Evolutionary conservation across 2,329 filamentous ascomycete species (phyloP).

Genomic region (Aspergillus sp.): DNA sequence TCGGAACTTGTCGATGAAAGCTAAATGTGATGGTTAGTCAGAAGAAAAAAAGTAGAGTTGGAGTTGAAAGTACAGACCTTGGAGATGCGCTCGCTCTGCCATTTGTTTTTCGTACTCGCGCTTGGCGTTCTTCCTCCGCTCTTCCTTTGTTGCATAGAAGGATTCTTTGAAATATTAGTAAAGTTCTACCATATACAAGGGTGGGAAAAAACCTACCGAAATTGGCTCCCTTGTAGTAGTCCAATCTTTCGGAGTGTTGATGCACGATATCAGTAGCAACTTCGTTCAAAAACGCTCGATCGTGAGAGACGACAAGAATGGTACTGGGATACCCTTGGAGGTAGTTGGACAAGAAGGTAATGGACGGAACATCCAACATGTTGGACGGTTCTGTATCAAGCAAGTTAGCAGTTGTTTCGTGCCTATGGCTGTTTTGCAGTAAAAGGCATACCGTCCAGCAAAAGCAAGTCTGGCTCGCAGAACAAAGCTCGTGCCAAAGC

Average conservation of each 20-base stretch:
- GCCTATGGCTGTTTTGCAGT: background rate
- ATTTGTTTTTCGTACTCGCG: conserved; percentile 99
- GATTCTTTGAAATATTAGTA: conserved; percentile 52
- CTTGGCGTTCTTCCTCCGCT: conserved; percentile 92
- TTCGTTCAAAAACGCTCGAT: conserved; percentile 97
- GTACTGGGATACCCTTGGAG: conserved; percentile 92
- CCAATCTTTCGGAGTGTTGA: conserved; percentile 91
- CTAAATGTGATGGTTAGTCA: conserved; percentile 26
- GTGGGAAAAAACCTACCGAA: conserved; percentile 51
- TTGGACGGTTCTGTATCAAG: conserved; percentile 76
- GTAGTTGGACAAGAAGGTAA: conserved; percentile 95
- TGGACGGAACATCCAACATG: conserved; percentile 99
- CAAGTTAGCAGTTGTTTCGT: conserved; percentile 13
- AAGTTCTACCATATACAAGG: background rate
- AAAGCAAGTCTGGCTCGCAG: conserved; percentile 90
- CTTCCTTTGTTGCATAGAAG: conserved; percentile 96
- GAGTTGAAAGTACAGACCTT: conserved; percentile 43
- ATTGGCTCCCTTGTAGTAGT: conserved; percentile 98
- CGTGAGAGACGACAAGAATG: conserved; percentile 94
- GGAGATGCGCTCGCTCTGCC: conserved; percentile 85
- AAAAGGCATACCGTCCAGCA: conserved; percentile 67
- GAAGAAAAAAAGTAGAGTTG: background rate
- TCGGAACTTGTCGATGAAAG: conserved; percentile 99
- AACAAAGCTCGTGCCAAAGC: conserved; percentile 92
- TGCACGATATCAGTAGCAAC: conserved; percentile 99